Evolutionary conservation across 2,329 filamentous ascomycete genomes (phyloP).

Genomic region (Diaporthe sp.): DNA sequence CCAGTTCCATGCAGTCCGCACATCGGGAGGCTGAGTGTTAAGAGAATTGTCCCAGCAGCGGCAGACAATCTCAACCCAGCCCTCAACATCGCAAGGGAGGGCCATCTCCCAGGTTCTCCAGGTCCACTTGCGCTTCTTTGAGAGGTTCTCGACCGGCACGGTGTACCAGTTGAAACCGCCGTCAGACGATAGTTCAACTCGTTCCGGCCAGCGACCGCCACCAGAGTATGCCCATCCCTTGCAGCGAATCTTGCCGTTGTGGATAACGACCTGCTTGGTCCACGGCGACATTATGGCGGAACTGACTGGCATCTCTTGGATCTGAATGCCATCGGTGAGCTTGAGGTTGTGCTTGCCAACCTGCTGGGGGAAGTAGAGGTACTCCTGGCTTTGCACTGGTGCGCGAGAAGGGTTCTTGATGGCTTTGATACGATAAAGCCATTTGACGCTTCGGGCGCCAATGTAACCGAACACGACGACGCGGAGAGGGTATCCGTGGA

Average conservation of each 20-base stretch:
- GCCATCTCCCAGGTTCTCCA: slow-evolving; percentile 10
- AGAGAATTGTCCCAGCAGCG: slow-evolving; percentile 19
- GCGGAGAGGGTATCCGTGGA: slow-evolving; percentile 11
- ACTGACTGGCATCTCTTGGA: slow-evolving; percentile 16
- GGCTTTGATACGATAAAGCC: slow-evolving; percentile 14
- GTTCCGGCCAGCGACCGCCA: slow-evolving; percentile 11
- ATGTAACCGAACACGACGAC: slow-evolving; percentile 13
- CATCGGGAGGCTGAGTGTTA: slow-evolving; percentile 2
- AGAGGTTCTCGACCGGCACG: slow-evolving; percentile 6
- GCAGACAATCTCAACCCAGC: slow-evolving; percentile 20
- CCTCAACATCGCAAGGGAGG: slow-evolving; percentile 1
- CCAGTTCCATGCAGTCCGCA: slow-evolving; percentile 11
- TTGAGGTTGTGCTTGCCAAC: slow-evolving; percentile 2
- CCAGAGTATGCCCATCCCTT: slow-evolving; percentile 12
- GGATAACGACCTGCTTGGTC: slow-evolving; percentile 14
- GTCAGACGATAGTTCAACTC: slow-evolving; percentile 7
- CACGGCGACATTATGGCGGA: slow-evolving; percentile 12
- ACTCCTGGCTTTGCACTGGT: slow-evolving; percentile 9
- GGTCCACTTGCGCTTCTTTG: slow-evolving; percentile 15
- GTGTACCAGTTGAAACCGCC: slow-evolving; percentile 15
- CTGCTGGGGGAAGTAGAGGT: slow-evolving; percentile 20
- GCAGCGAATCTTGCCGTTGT: neutral
- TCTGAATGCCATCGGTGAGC: slow-evolving; percentile 8
- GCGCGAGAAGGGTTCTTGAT: slow-evolving; percentile 2
- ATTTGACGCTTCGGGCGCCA: slow-evolving; percentile 10